Evolutionary conservation across 441 rosid species (phyloP).

Genomic region (Monsonia emarginata): DNA sequence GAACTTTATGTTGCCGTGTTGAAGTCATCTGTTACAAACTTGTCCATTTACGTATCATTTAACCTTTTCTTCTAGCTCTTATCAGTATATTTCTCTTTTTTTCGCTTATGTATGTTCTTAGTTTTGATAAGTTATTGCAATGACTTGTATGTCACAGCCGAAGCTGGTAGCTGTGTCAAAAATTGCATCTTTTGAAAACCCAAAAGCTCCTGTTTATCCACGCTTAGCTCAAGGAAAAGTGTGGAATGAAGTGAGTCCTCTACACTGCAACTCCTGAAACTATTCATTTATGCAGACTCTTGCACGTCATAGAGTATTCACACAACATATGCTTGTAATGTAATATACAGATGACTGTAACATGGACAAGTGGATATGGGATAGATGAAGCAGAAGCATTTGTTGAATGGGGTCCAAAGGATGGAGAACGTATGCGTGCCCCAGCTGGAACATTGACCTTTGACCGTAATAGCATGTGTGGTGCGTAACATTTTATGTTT

Average conservation of each 20-base stretch:
- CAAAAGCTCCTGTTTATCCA: conserved; percentile 80
- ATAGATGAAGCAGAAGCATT: conserved; percentile 70
- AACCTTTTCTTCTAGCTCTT: no score
- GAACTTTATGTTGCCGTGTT: no score
- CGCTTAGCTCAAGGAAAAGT: conserved; percentile 81
- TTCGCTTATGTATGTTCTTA: no score
- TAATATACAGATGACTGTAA: conserved; percentile 60
- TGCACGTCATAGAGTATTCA: background rate
- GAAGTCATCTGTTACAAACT: no score
- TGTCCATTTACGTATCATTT: no score
- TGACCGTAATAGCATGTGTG: conserved; percentile 70
- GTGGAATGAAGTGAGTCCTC: conserved; percentile 68
- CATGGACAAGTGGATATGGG: conserved; percentile 95
- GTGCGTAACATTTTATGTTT: conserved; percentile 27
- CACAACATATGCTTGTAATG: no score
- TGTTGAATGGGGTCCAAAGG: conserved; percentile 60
- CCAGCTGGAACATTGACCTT: conserved; percentile 88
- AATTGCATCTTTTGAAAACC: conserved; percentile 44
- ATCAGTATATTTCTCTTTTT: no score
- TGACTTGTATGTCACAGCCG: no score
- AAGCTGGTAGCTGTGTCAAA: conserved; percentile 61
- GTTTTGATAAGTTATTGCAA: no score
- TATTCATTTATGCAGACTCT: background rate
- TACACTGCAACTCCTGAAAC: background rate
- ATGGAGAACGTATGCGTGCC: conserved; percentile 29